Conservation (phyloP, 2,329 filamentous ascomycete species). For the Zymoseptoria passerinii region DNA sequence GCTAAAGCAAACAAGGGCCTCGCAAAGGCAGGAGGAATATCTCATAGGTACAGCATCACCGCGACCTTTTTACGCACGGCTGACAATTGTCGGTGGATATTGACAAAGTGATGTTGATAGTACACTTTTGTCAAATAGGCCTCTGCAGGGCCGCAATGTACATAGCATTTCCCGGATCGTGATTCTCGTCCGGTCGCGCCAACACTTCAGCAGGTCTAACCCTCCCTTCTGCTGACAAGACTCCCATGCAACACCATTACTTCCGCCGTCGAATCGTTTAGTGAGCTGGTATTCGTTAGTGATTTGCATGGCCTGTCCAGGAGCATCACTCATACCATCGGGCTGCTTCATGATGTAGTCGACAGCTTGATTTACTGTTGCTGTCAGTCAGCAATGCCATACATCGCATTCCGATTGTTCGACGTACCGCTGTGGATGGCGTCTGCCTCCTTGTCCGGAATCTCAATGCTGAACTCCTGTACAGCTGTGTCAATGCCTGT, state of each 20-base stretch:
- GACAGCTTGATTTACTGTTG: conserved; percentile 80
- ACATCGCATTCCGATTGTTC: neutral
- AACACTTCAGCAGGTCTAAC: neutral
- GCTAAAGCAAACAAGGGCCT: too few relatives aligned
- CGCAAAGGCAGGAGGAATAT: too few relatives aligned
- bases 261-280: conserved; percentile 9
- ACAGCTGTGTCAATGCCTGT: conserved; percentile 27
- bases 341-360: conserved; percentile 90
- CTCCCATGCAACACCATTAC: neutral
- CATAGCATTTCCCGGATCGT: conserved; percentile 16
- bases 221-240: neutral
- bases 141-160: conserved; percentile 23
- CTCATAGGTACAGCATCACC: neutral
- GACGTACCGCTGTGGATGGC: conserved; percentile 81
- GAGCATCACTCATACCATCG: conserved; percentile 59
- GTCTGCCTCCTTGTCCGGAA: conserved; percentile 94
- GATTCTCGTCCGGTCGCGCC: conserved; percentile 5
- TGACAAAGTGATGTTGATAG: conserved; percentile 16
- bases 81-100: neutral
- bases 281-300: conserved; percentile 25
- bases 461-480: conserved; percentile 84
- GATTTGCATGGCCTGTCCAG: too few relatives aligned
- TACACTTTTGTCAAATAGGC: conserved; percentile 25
- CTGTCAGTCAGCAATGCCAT: conserved; percentile 26
- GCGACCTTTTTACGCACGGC: neutral